Conservation (phyloP, 2,329 filamentous ascomycete genomes). For the Aspergillus sp. region DNA sequence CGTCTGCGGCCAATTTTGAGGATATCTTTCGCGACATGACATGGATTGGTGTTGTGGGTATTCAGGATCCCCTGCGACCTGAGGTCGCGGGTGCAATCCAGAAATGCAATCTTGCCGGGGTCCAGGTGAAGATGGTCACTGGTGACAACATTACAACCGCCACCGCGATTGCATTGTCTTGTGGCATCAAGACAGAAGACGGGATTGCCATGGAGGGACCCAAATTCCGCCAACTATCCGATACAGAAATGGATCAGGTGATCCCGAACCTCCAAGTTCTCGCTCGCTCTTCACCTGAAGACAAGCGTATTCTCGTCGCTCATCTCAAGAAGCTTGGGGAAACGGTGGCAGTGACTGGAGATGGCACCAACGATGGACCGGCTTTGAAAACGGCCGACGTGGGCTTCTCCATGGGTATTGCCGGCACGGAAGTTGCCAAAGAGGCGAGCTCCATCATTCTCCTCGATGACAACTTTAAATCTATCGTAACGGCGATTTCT, state of each 20-base stretch:
- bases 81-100: constrained; percentile 61
- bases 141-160: constrained; percentile 64
- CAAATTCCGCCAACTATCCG: constrained; percentile 54
- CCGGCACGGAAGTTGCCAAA: constrained; percentile 60
- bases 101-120: constrained; percentile 59
- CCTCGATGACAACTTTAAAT: constrained; percentile 57
- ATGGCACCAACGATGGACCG: constrained; percentile 59
- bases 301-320: constrained; percentile 57
- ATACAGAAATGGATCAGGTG: constrained; percentile 50
- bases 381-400: constrained; percentile 59
- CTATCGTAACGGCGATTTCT: constrained; percentile 58
- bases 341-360: constrained; percentile 56
- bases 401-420: constrained; percentile 61
- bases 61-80: constrained; percentile 63
- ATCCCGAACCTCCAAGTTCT: constrained; percentile 56
- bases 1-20: constrained; percentile 56
- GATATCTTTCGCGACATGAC: constrained; percentile 64
- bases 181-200: constrained; percentile 55
- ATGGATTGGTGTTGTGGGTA: constrained; percentile 64
- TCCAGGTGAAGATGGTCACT: constrained; percentile 66
- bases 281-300: constrained; percentile 58
- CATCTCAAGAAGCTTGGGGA: constrained; percentile 55
- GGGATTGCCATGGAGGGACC: constrained; percentile 62
- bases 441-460: constrained; percentile 62
- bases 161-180: constrained; percentile 64